Conservation (phyloP, 768 basidiomycete genomes). For the Udeniomyces megalosporus region DNA sequence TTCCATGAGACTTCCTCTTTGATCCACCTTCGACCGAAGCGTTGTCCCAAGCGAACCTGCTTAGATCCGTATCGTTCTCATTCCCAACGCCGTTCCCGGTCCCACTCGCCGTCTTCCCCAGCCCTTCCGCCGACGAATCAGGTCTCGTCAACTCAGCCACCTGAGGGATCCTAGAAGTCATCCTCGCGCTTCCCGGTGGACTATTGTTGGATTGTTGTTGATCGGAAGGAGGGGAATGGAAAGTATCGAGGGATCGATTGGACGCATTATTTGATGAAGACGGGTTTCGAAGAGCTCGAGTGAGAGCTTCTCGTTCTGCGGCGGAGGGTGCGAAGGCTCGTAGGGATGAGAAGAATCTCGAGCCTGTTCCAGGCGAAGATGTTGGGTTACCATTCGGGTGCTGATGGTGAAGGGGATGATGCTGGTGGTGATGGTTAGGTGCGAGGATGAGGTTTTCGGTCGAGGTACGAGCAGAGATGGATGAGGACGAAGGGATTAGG, state of each 20-base stretch:
- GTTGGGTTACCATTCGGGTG: neutral
- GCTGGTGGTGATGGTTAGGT: neutral
- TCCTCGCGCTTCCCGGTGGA: neutral
- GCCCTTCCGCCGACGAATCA: too few species aligned
- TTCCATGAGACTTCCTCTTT: too few species aligned
- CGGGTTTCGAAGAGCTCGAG: conserved; percentile 41
- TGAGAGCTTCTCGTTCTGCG: conserved; percentile 68
- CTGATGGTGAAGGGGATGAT: neutral
- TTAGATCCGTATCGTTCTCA: too few species aligned
- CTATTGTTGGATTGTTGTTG: neutral
- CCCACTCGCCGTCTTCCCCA: too few species aligned
- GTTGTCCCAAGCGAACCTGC: too few species aligned
- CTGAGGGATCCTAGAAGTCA: neutral
- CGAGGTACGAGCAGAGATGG: neutral
- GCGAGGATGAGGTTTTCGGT: neutral
- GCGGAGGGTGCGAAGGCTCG: conserved; percentile 79
- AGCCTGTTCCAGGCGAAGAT: conserved; percentile 3
- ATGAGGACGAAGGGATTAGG: neutral
- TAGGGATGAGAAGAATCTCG: conserved; percentile 34
- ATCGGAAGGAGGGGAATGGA: neutral
- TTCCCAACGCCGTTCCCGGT: too few species aligned
- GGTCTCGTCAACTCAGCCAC: too few species aligned
- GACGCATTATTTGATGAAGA: conserved; percentile 20
- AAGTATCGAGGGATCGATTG: conserved; percentile 3
- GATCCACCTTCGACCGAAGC: too few species aligned